Base-by-base conservation (phyloP, 768 basidiomycete species). In the Suillus subluteus region DNA sequence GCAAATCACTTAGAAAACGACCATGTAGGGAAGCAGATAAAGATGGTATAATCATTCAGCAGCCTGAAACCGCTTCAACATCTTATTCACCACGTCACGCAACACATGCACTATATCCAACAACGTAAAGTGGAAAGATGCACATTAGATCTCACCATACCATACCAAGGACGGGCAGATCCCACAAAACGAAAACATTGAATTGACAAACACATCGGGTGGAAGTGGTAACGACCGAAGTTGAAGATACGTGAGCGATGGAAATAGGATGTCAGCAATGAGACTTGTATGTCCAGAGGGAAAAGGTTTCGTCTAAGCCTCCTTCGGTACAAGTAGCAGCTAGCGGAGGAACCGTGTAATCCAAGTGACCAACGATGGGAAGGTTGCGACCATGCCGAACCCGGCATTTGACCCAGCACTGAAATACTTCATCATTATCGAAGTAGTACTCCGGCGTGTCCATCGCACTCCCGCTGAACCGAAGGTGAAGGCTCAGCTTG, bases 401-500 rank as follows among this genome's bases (percentile, higher is more conserved):
- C 13, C 79, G 70, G 16, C 69, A 70, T 41, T 69, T 73, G 62
- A 81, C 70, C 81, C 81, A 81, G 46, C 65, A 62, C 43, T 72
- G 71, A 68, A 81, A 81, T 50, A 64, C 72, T 3, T 73, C 74
- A 61, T 81, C 75, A 26, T 73, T 76, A 59, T 43, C 67, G 52
- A 82, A 73, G 56, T 71, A 68, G 62, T 76, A 75, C 50, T 62
- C 69, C 35, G 77, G 74, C 7, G 70, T 71, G 58, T 78, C 71
- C 75, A 71, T 73, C 26, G 66, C 65, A 46, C 73, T 78, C n/a
- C 76, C 76, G 50, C 73, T 74, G 64, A 82, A 78, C 26, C 69
- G 72, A 43, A 80, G 75, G 9, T 67, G 61, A 59, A 81, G 80
- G 15, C 78, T 80, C n/a, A 82, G 70, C 72, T 82, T 81, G 30